Conservation (phyloP, 1,139 yeast genomes). For the Candida anutae region DNA sequence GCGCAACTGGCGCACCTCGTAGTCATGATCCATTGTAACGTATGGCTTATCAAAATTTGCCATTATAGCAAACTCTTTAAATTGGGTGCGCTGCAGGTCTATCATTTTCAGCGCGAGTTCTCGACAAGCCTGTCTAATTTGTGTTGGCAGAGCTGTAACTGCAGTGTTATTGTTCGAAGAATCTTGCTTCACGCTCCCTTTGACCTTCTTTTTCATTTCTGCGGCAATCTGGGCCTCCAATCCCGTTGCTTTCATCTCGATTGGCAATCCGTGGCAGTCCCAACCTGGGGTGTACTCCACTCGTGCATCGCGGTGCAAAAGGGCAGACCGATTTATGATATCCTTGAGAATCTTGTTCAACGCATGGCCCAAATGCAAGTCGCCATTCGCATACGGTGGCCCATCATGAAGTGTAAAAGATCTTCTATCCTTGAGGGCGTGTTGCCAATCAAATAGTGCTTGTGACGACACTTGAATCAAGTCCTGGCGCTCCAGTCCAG, state of each 20-base stretch:
- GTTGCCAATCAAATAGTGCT: slow-evolving; percentile 31
- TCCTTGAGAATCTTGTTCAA: slow-evolving; percentile 85
- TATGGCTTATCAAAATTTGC: slow-evolving; percentile 74
- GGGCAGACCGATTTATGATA: slow-evolving; percentile 65
- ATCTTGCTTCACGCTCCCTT: slow-evolving; percentile 7
- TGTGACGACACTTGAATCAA: slow-evolving; percentile 22
- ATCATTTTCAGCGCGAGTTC: slow-evolving; percentile 63
- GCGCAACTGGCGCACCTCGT: slow-evolving; percentile 66
- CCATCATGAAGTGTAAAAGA: slow-evolving; percentile 85
- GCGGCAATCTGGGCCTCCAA: slow-evolving; percentile 37
- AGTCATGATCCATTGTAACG: slow-evolving; percentile 60
- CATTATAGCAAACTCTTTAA: slow-evolving; percentile 68
- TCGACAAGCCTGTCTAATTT: slow-evolving; percentile 58
- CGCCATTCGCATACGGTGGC: slow-evolving; percentile 97
- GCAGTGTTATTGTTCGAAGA: slow-evolving; percentile 15
- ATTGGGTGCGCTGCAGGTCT: slow-evolving; percentile 53
- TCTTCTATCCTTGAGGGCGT: slow-evolving; percentile 9
- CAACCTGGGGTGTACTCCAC: slow-evolving; percentile 85
- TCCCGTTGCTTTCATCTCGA: slow-evolving; percentile 67
- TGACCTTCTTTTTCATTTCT: slow-evolving; percentile 19
- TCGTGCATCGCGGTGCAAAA: slow-evolving; percentile 48
- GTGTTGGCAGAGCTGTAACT: too few species aligned
- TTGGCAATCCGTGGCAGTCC: slow-evolving; percentile 98
- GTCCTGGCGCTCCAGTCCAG: slow-evolving; percentile 16
- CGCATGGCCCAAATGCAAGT: slow-evolving; percentile 89